Evolutionary conservation across 2,329 filamentous ascomycete genomes (phyloP).

Genomic region (Podosphaera fusca): DNA sequence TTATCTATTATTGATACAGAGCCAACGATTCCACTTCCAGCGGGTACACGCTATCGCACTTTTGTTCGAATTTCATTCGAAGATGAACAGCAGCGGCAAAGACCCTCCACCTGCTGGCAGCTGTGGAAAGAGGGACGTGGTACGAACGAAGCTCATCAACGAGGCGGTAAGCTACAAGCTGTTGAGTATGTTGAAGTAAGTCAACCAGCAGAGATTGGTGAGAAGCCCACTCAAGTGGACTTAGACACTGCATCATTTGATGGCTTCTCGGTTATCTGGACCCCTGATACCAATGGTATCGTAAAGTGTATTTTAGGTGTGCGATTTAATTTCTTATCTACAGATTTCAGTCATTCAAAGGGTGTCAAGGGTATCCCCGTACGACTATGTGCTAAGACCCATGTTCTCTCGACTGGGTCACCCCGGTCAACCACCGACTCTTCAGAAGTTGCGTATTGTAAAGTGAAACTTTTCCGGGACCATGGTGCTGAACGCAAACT

Average conservation of each 20-base stretch:
- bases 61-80: constrained; percentile 93
- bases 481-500: constrained; percentile 89
- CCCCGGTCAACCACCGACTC: constrained; percentile 23
- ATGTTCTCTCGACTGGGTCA: constrained; percentile 32
- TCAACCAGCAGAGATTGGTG: constrained; percentile 35
- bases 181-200: constrained; percentile 70
- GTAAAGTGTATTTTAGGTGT: constrained; percentile 72
- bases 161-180: constrained; percentile 76
- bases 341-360: constrained; percentile 96
- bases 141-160: constrained; percentile 84
- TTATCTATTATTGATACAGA: constrained; percentile 62
- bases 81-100: constrained; percentile 75
- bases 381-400: constrained; percentile 76
- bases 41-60: constrained; percentile 57
- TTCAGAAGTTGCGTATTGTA: constrained; percentile 75
- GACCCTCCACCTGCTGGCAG: constrained; percentile 67
- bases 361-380: constrained; percentile 96
- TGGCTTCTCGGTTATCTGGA: constrained; percentile 82
- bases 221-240: constrained; percentile 44
- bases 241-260: constrained; percentile 68
- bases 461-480: constrained; percentile 90
- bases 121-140: constrained; percentile 91
- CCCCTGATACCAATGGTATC: constrained; percentile 40
- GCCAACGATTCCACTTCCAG: constrained; percentile 31
- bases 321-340: constrained; percentile 94